Evolutionary conservation across 139 green algal genomes (phyloP).

Genomic region (Dunaliella sp.): DNA sequence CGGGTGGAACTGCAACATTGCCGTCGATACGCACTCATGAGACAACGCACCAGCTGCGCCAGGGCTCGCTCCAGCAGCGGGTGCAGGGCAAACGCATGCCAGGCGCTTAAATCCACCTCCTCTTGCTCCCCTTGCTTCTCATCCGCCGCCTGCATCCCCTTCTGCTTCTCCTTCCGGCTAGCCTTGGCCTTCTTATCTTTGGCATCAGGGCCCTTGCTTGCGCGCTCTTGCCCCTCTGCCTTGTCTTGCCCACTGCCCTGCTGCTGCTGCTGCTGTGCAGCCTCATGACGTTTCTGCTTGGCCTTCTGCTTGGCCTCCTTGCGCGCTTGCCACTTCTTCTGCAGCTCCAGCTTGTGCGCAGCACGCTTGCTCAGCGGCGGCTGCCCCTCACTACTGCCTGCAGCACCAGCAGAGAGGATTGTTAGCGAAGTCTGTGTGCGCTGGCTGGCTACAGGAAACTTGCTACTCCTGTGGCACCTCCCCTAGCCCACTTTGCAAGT

Average conservation of each 20-base stretch:
- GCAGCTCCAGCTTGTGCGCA: not conserved
- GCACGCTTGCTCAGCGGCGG: not conserved
- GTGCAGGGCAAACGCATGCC: slow-evolving; percentile 44
- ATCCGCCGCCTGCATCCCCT: slow-evolving; percentile 18
- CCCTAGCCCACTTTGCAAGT: no score
- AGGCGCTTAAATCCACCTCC: slow-evolving; percentile 43
- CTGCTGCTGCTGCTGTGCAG: slow-evolving; percentile 3
- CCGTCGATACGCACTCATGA: no score
- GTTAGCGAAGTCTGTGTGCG: no score
- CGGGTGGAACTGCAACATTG: no score
- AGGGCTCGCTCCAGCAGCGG: slow-evolving; percentile 34
- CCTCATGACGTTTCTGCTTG: not conserved
- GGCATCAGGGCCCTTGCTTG: slow-evolving; percentile 5
- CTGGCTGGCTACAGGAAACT: no score
- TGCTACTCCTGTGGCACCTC: no score
- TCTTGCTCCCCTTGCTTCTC: not conserved
- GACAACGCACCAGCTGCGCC: slow-evolving; percentile 30
- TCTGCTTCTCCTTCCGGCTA: not conserved
- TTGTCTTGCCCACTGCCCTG: not conserved
- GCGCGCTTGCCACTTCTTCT: not conserved
- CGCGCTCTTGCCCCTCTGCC: slow-evolving; percentile 14
- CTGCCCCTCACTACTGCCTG: not conserved
- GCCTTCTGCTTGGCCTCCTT: not conserved
- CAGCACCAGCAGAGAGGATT: no score
- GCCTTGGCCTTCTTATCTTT: not conserved